A percentile compares a stretch with the other conserved stretches of the same genome.
These are phyloP conservation scores for Arthrobotrys sphaeroides DNA, from an alignment of 2,329 filamentous ascomycete species.

Conservation along the genomic window DNA sequence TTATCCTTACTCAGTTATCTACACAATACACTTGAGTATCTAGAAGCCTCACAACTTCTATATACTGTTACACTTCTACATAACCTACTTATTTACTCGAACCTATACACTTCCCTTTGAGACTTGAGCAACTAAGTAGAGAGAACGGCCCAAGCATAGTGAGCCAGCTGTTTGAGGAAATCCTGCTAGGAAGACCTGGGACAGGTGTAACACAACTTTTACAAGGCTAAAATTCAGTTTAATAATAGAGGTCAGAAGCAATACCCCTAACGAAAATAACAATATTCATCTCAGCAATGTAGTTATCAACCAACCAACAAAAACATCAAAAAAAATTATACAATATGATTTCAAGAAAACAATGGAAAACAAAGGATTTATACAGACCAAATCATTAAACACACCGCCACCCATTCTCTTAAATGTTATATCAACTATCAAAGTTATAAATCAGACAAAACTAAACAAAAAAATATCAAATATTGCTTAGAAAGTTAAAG, in stretches of 20 bases:
- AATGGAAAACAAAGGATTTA: neutral
- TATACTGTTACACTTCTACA: too few relatives aligned
- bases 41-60: too few relatives aligned
- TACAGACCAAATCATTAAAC: neutral
- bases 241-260: neutral
- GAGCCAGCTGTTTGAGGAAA: too few relatives aligned
- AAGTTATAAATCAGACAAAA: neutral
- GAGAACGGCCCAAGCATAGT: too few relatives aligned
- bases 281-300: neutral
- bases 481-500: neutral
- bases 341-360: conserved; percentile 12
- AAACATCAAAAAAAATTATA: neutral
- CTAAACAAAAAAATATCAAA: neutral
- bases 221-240: neutral
- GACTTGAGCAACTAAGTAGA: too few relatives aligned
- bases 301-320: neutral
- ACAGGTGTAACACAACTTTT: conserved; percentile 4
- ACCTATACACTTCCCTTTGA: too few relatives aligned
- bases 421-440: neutral
- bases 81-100: too few relatives aligned
- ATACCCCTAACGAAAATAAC: neutral
- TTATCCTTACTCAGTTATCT: too few relatives aligned
- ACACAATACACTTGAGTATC: too few relatives aligned
- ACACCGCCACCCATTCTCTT: neutral
- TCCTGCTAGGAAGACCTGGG: too few relatives aligned